Evolutionary conservation across 495 filamentous ascomycete genomes (phyloP).

Genomic region (Hyphodiscus hymeniophilus): DNA sequence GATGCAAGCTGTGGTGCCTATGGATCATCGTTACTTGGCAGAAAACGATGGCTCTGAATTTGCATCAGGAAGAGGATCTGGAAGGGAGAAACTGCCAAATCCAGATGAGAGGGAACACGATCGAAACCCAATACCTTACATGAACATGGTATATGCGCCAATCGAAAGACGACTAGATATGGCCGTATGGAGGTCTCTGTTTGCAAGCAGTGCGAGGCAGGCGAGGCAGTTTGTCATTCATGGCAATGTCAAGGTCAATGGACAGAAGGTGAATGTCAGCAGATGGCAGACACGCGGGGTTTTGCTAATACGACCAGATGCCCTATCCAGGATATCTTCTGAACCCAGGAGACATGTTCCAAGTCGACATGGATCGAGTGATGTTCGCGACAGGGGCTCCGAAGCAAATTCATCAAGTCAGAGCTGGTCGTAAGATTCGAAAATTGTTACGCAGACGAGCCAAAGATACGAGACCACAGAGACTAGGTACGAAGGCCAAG

Average conservation of each 20-base stretch:
- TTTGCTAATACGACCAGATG: constrained; percentile 51
- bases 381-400: constrained; percentile 75
- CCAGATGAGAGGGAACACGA: not conserved
- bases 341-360: constrained; percentile 96
- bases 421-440: constrained; percentile 2
- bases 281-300: not conserved
- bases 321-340: constrained; percentile 85
- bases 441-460: constrained; percentile 20
- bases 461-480: constrained; percentile 16
- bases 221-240: constrained; percentile 91
- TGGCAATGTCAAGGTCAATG: constrained; percentile 91
- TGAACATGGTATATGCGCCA: constrained; percentile 87
- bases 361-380: constrained; percentile 82
- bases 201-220: constrained; percentile 90
- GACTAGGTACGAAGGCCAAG: constrained; percentile 1
- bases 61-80: constrained; percentile 76
- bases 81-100: constrained; percentile 32
- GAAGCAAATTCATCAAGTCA: constrained; percentile 36
- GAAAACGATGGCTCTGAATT: constrained; percentile 67
- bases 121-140: constrained; percentile 50
- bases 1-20: constrained; percentile 71
- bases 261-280: constrained; percentile 62
- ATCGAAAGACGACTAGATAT: constrained; percentile 86
- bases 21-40: constrained; percentile 72
- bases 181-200: constrained; percentile 84